Evolutionary conservation across 441 rosid species (phyloP).

Genomic region (Brassica balearica): DNA sequence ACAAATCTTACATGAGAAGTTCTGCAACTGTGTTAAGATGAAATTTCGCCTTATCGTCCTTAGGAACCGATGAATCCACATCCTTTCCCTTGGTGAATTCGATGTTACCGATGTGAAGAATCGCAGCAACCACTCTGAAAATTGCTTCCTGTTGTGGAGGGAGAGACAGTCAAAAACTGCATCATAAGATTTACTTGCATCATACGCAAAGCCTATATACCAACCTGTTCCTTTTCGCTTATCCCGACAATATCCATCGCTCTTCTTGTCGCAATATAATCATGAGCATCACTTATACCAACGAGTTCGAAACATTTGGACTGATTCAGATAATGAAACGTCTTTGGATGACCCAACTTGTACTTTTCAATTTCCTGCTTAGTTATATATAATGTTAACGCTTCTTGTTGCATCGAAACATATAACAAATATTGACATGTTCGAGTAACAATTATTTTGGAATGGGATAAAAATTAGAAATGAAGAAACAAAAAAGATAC

Average conservation of each 20-base stretch:
- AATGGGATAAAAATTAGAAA: not conserved
- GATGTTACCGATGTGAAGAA: conserved; percentile 91
- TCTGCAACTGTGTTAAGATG: conserved; percentile 88
- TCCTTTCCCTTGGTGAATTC: conserved; percentile 85
- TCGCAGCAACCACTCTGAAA: conserved; percentile 93
- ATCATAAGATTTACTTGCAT: not conserved
- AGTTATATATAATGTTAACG: not conserved
- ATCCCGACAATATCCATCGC: conserved; percentile 98
- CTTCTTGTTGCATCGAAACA: not conserved
- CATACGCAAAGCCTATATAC: not conserved
- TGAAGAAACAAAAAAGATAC: conserved; percentile 39
- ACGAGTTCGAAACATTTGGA: conserved; percentile 84
- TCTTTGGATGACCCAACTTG: conserved; percentile 77
- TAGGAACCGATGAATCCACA: conserved; percentile 84
- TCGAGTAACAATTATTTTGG: too few relatives aligned
- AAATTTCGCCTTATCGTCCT: conserved; percentile 80
- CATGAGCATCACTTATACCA: conserved; percentile 90
- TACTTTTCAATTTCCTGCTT: conserved; percentile 85
- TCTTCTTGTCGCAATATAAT: conserved; percentile 88
- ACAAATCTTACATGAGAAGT: conserved; percentile 73
- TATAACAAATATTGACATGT: too few relatives aligned
- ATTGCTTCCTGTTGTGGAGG: conserved; percentile 77
- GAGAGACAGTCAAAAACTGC: not conserved
- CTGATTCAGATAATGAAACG: conserved; percentile 94
- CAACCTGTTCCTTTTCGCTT: conserved; percentile 85